A percentile compares a stretch with the other conserved stretches of the same genome.
phyloP scores from a whole-genome alignment of 139 green algal genomes.

The Volvox africanus region DNA sequence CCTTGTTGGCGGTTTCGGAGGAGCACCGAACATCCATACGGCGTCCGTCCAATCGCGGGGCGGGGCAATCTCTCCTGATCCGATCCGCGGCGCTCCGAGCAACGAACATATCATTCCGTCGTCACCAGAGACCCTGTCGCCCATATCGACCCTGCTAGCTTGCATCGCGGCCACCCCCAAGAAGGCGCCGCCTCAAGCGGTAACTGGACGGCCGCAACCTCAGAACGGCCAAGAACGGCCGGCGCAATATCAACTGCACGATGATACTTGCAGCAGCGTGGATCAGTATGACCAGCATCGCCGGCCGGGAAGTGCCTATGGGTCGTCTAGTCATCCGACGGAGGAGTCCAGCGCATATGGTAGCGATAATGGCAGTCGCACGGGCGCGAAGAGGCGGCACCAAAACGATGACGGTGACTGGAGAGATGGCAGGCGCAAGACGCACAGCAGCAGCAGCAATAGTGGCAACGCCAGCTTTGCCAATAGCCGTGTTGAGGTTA shows the following conservation, averaged over 20 bases:
- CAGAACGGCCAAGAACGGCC: neutral
- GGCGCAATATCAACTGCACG: neutral
- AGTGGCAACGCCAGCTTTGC: neutral
- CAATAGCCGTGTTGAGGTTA: neutral
- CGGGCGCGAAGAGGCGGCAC: neutral
- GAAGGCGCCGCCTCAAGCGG: neutral
- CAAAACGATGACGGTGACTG: neutral
- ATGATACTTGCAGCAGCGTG: neutral
- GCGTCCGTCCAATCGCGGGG: too few relatives aligned
- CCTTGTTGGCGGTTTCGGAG: too few relatives aligned
- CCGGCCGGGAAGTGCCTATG: neutral
- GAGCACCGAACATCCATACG: too few relatives aligned
- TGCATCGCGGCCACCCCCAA: neutral
- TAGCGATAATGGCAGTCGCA: neutral
- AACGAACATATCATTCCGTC: neutral
- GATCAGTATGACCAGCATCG: neutral
- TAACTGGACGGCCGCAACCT: neutral
- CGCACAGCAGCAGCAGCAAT: slow-evolving; percentile 7
- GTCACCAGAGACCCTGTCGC: neutral
- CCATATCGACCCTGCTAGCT: slow-evolving; percentile 33
- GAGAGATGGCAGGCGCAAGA: neutral
- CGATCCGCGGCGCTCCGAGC: too few relatives aligned
- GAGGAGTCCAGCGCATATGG: neutral
- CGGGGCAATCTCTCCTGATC: too few relatives aligned
- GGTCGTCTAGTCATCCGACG: neutral